phyloP scores from a whole-genome alignment of 1,139 yeast genomes.

The Hanseniaspora uvarum region DNA sequence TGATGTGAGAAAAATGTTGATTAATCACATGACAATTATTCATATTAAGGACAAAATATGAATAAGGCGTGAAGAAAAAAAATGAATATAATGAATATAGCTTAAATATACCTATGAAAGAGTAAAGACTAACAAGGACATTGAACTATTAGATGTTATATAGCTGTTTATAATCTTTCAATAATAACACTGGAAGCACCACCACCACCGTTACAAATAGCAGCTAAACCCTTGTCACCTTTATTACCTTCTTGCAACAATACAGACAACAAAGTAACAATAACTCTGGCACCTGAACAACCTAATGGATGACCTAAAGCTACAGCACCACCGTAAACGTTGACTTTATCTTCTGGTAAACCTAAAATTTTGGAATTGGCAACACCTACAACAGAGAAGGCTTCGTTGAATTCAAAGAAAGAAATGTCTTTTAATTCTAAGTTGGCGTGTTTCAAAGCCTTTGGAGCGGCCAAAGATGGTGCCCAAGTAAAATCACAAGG shows the following conservation, averaged over 20 bases:
- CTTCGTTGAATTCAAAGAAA: constrained; percentile 85
- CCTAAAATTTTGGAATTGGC: constrained; percentile 73
- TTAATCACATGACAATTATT: neutral
- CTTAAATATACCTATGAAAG: too few relatives aligned
- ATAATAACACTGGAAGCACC: constrained; percentile 84
- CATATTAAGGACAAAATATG: too few relatives aligned
- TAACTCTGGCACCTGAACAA: constrained; percentile 92
- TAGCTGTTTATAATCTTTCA: constrained; percentile 38
- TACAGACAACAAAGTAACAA: constrained; percentile 70
- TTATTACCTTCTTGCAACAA: constrained; percentile 55
- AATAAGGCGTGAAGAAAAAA: too few relatives aligned
- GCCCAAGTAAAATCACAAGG: constrained; percentile 94
- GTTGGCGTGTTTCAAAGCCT: constrained; percentile 83
- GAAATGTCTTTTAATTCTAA: constrained; percentile 44
- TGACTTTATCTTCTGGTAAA: constrained; percentile 59
- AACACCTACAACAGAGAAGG: constrained; percentile 88
- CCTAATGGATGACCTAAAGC: constrained; percentile 97
- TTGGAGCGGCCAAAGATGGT: constrained; percentile 87
- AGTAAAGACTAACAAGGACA: too few relatives aligned
- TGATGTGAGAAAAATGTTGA: neutral
- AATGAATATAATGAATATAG: too few relatives aligned
- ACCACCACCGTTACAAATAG: constrained; percentile 98
- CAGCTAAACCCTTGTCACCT: constrained; percentile 89
- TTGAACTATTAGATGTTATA: neutral
- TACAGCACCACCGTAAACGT: constrained; percentile 96